Percentiles rank a stretch among this genome's conserved stretches.
phyloP scores from a whole-genome alignment of 176 grass and related monocot species.

The Carex pumila region DNA sequence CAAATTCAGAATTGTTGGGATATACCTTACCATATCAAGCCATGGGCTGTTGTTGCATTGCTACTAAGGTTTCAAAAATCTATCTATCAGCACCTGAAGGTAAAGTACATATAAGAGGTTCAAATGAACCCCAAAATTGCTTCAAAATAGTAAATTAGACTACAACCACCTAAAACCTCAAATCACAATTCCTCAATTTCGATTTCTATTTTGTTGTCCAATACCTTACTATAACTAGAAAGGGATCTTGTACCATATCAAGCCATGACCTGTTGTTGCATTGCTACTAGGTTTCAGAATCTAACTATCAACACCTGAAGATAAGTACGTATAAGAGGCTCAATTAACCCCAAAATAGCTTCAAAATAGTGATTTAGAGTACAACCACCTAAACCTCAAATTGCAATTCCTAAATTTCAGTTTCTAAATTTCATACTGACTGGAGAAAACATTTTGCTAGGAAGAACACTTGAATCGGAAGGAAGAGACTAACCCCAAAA shows the following conservation, averaged over 20 bases:
- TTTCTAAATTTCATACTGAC: background rate
- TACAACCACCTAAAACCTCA: background rate
- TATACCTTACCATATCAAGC: background rate
- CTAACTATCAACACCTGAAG: background rate
- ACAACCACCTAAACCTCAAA: too few relatives aligned
- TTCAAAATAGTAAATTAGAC: background rate
- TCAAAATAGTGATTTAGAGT: too few relatives aligned
- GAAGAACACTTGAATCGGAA: too few relatives aligned
- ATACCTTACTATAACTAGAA: background rate
- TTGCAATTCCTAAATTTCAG: background rate
- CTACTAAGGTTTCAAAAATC: background rate
- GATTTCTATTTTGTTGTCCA: background rate
- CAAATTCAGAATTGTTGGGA: background rate
- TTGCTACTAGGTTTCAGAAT: background rate
- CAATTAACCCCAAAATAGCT: background rate
- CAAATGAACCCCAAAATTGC: background rate
- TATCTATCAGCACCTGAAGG: background rate
- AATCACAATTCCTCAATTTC: background rate
- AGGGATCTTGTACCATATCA: background rate
- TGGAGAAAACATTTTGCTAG: too few relatives aligned
- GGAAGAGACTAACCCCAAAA: too few relatives aligned
- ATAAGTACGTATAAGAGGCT: background rate
- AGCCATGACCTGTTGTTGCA: background rate
- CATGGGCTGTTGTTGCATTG: background rate
- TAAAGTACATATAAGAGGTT: background rate